Base-by-base conservation (phyloP, 441 rosid genomes). In the Populus hybrid region DNA sequence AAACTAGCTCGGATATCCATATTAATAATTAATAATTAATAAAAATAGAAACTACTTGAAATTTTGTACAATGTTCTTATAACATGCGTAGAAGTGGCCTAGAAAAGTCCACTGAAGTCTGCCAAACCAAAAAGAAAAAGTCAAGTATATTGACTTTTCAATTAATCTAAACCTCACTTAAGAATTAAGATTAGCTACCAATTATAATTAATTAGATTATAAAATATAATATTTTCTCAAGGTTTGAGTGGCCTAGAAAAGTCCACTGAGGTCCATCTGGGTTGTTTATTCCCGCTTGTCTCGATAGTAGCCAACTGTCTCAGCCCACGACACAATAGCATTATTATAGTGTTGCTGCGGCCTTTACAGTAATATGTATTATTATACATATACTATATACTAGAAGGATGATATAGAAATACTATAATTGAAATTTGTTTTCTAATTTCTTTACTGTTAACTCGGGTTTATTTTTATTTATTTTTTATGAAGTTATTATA, bases 221-320 rank as follows among this genome's bases (percentile, higher is more conserved):
- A 69, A 70, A 78, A 67, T 36, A 70, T 77, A 64, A 70, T 83
- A 46, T 35, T 67, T 70, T 70, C 67, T 38, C 42, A 72, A 68
- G 82, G 61, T 81, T 77, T 77, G 86, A 46, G 30, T 53, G 59
- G 72, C 81, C 35, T 6, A 0, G 36, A 34, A 34, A 34, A 34
- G 36, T 34, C 36, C 36, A 34, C 1, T n/a, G 77, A 36, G 69
- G 32, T 10, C 14, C 38, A 10, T 36, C 26, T 8, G 26, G 36
- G 21, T 64, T 8, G 28, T 12, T 26, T 53, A 24, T 14, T 79
- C 35, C 40, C n/a, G 0, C 6, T 34, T 66, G 74, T 70, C 75
- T 36, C 73, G 38, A 21, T 40, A 70, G n/a, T 9, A 68, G 72
- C 86, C 82, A 85, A 78, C 86, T 73, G 86, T 84, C 86, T 77